These are phyloP conservation scores for Tricharina praecox DNA, from an alignment of 495 filamentous ascomycete genomes.

Conservation along the genomic window DNA sequence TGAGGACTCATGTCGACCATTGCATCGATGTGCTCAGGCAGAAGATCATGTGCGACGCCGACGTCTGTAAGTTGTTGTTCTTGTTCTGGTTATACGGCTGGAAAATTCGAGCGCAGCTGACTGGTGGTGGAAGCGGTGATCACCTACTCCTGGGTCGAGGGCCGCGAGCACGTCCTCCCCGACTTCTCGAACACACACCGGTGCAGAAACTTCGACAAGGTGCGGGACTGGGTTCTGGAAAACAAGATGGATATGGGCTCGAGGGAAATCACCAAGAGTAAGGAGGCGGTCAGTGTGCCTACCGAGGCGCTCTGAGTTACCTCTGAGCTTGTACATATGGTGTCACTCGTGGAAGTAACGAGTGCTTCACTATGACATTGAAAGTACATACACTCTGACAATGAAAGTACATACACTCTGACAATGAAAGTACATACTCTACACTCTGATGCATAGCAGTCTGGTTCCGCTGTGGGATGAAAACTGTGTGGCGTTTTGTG, in stretches of 20 bases:
- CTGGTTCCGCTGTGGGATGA: too few relatives aligned
- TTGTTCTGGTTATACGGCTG: too few relatives aligned
- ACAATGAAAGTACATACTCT: too few relatives aligned
- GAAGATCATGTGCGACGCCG: constrained; percentile 26
- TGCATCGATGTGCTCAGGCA: constrained; percentile 27
- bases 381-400: too few relatives aligned
- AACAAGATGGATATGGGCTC: background rate
- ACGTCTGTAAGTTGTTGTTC: constrained; percentile 8
- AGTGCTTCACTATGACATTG: too few relatives aligned
- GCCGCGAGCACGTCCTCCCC: constrained; percentile 8
- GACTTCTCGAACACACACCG: constrained; percentile 23
- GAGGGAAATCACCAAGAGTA: background rate
- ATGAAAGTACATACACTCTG: too few relatives aligned
- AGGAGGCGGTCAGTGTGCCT: background rate
- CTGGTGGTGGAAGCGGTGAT: background rate
- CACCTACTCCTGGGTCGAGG: constrained; percentile 3
- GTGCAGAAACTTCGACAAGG: constrained; percentile 18
- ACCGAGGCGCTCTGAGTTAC: too few relatives aligned
- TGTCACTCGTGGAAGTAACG: too few relatives aligned
- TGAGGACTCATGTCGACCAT: constrained; percentile 15
- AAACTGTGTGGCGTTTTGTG: too few relatives aligned
- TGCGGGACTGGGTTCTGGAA: constrained; percentile 13
- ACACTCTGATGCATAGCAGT: too few relatives aligned
- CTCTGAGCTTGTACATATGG: too few relatives aligned
- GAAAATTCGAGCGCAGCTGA: background rate